These are phyloP conservation scores for Fonticula alba DNA, from an alignment of 78 protist species.

Conservation along the genomic window DNA sequence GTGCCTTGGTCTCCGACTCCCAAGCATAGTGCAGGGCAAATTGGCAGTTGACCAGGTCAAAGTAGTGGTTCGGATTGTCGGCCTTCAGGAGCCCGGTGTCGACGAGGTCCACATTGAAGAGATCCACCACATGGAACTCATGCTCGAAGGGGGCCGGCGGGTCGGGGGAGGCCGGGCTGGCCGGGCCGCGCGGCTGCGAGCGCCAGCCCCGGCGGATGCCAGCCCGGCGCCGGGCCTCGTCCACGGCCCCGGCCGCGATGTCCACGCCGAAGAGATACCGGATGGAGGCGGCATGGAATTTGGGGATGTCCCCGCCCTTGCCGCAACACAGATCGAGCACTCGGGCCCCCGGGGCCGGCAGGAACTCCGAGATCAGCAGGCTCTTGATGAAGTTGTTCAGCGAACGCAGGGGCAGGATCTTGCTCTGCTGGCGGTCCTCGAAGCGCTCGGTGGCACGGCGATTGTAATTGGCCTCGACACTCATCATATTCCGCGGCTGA, in stretches of 20 bases:
- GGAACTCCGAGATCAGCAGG: too few relatives aligned
- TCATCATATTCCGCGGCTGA: too few relatives aligned
- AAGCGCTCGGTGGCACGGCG: too few relatives aligned
- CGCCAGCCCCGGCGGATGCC: not conserved
- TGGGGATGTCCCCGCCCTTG: slow-evolving; percentile 13
- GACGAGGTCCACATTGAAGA: not conserved
- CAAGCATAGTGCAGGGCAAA: slow-evolving; percentile 9
- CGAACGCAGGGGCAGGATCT: too few relatives aligned
- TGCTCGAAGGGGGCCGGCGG: too few relatives aligned
- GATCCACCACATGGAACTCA: slow-evolving; percentile 3
- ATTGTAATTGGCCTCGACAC: too few relatives aligned
- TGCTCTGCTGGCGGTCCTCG: too few relatives aligned
- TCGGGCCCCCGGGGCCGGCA: not conserved
- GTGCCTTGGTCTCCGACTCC: slow-evolving; percentile 4
- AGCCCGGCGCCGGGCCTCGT: not conserved
- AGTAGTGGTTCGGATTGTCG: too few relatives aligned
- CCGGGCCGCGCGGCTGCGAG: not conserved
- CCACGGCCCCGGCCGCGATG: slow-evolving; percentile 1
- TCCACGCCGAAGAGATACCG: slow-evolving; percentile 3
- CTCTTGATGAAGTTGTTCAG: too few relatives aligned
- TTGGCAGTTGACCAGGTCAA: slow-evolving; percentile 10
- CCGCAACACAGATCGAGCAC: slow-evolving; percentile 15
- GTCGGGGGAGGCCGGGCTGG: not conserved
- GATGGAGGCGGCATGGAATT: not conserved
- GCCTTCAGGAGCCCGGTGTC: not conserved